phyloP scores from a whole-genome alignment of 192 early-diverging fungal species.

The Funneliformis mosseae region DNA sequence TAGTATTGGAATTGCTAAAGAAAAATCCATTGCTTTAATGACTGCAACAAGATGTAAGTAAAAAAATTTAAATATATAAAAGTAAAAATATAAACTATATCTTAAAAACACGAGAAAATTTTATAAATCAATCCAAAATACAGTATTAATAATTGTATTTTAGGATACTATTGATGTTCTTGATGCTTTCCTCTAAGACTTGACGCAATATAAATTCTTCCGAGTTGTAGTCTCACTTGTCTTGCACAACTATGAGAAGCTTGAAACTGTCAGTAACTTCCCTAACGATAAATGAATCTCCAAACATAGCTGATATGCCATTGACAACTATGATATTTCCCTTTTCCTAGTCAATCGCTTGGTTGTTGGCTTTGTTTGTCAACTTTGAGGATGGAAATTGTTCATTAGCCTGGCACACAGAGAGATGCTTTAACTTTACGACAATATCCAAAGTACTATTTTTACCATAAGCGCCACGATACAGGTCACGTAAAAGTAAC shows the following conservation, averaged over 20 bases:
- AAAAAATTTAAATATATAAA: too few relatives aligned
- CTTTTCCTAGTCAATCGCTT: conserved; percentile 7
- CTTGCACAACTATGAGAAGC: conserved; percentile 1
- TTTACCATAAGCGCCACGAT: conserved; percentile 27
- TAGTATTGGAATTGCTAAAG: too few relatives aligned
- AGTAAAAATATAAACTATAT: too few relatives aligned
- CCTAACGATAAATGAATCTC: conserved; percentile 25
- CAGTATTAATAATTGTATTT: too few relatives aligned
- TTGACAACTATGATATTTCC: conserved; percentile 1
- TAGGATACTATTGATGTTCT: too few relatives aligned
- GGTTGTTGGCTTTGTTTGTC: neutral
- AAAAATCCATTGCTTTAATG: too few relatives aligned
- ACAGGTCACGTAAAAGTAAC: neutral
- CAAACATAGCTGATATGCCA: conserved; percentile 14
- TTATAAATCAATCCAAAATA: too few relatives aligned
- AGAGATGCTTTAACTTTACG: conserved; percentile 6
- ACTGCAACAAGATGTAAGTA: too few relatives aligned
- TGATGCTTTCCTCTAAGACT: too few relatives aligned
- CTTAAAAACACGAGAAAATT: too few relatives aligned
- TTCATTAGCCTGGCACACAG: neutral
- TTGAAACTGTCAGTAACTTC: neutral
- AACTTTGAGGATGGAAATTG: conserved; percentile 19
- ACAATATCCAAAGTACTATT: neutral
- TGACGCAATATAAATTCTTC: too few relatives aligned
- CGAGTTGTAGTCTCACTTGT: neutral